Evolutionary conservation across 257 asterid species (phyloP).

Genomic region (Cynanchum wilfordii): DNA sequence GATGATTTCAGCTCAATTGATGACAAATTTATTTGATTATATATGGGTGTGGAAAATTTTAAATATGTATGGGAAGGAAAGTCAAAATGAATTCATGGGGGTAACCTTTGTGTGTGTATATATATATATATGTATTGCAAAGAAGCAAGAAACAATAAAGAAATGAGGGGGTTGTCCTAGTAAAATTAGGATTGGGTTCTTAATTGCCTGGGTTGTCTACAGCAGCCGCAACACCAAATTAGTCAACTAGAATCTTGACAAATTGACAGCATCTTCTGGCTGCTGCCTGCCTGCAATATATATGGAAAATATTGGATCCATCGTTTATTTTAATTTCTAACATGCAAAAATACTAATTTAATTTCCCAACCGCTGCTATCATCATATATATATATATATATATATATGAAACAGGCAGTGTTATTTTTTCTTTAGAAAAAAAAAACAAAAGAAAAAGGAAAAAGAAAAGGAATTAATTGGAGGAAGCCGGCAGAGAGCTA

Average conservation of each 20-base stretch:
- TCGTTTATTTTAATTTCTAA: background rate
- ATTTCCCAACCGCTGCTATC: background rate
- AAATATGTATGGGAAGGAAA: background rate
- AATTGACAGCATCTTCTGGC: conserved; percentile 18
- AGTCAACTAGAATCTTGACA: conserved; percentile 18
- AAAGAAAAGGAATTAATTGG: no score
- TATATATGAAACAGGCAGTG: background rate
- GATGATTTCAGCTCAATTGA: no score
- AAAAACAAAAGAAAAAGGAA: no score
- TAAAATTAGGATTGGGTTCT: background rate
- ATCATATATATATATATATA: no score
- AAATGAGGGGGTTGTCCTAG: background rate
- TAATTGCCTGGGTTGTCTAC: conserved; percentile 5
- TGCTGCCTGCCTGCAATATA: background rate
- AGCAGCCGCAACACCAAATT: conserved; percentile 11
- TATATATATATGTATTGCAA: no score
- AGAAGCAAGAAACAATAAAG: background rate
- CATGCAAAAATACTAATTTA: background rate
- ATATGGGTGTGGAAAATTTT: background rate
- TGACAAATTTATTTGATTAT: no score
- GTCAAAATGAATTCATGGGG: conserved; percentile 2
- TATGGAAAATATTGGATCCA: no score
- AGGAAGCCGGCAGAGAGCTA: no score
- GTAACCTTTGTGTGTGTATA: no score
- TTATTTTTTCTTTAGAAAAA: no score